Evolutionary conservation across 345 rosid species (phyloP), one percentile per base, ranked within the genome.

Genomic region (Eucalyptus grandis): DNA sequence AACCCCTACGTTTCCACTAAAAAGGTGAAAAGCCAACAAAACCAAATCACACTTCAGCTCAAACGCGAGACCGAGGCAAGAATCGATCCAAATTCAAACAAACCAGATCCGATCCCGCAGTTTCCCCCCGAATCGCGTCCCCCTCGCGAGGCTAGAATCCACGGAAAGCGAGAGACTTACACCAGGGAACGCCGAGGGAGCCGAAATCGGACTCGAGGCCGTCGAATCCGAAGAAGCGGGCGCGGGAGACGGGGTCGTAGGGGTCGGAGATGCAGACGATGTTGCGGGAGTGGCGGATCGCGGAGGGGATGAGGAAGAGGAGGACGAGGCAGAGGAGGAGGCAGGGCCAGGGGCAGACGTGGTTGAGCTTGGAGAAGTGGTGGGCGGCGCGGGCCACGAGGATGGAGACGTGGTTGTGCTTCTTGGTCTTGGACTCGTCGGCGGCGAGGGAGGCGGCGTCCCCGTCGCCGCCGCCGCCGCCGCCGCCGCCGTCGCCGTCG

Each of bases 101-200:
- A 65, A 21, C 49, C 87, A 89, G 90, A 93, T 92, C 94, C 31
- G 87, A 91, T 53, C 37, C 44, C 69, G 11, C 4, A 51, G 46
- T 51, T 53, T 44, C 47, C 49, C 67, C n/a, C 46, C 9, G 24
- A 86, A 50, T 43, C 21, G 43, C 67, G 49, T 26, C 88, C 30
- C 62, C 17, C 14, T 60, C 27, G 14, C 31, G 46, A 46, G 15
- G 27, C 31, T 37, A 49, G 27, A 65, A 90, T 44, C 31, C 47
- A 81, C 26, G 50, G 26, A 10, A 51, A 30, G 53, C 14, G 22
- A 72, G 17, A 89, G 88, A 92, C 99, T 95, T 96, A 98, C 99
- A 98, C 99, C 99, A 98, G 92, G 99, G 99, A 90, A 96, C 99
- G 88, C 99, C 99, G 40, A 98, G 96, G 90, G 92, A 92, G 34